phyloP scores from a whole-genome alignment of 1,284 basidiomycete genomes.

The Sphagnurus paluster region DNA sequence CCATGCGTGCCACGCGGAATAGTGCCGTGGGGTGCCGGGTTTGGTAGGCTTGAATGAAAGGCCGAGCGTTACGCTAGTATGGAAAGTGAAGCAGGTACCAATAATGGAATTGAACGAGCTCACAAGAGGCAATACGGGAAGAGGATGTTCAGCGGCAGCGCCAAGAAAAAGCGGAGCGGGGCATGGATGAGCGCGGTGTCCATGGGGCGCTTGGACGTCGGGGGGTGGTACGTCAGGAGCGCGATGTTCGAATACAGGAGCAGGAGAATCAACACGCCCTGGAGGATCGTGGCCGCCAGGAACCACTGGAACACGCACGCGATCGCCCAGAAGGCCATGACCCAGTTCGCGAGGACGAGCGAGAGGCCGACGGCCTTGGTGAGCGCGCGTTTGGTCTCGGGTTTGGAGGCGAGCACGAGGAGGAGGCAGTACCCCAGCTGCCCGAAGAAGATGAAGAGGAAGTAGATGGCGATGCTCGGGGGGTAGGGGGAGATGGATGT shows the following conservation, averaged over 20 bases:
- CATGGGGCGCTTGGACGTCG: slow-evolving; percentile 54
- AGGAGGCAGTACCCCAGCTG: slow-evolving; percentile 83
- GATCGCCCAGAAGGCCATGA: slow-evolving; percentile 83
- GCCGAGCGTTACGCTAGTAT: slow-evolving; percentile 55
- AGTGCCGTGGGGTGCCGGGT: slow-evolving; percentile 42
- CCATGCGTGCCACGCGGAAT: slow-evolving; percentile 51
- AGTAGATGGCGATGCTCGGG: slow-evolving; percentile 65
- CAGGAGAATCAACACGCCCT: slow-evolving; percentile 58
- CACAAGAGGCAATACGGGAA: slow-evolving; percentile 50
- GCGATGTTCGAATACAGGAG: slow-evolving; percentile 69
- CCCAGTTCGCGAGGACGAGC: slow-evolving; percentile 79
- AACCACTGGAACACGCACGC: slow-evolving; percentile 74
- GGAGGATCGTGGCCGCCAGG: slow-evolving; percentile 57
- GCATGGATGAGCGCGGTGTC: slow-evolving; percentile 73
- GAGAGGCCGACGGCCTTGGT: slow-evolving; percentile 78
- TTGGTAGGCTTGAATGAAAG: slow-evolving; percentile 43
- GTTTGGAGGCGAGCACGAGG: slow-evolving; percentile 67
- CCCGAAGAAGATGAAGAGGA: slow-evolving; percentile 57
- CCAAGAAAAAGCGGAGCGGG: slow-evolving; percentile 69
- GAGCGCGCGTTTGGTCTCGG: slow-evolving; percentile 77
- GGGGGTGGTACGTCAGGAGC: slow-evolving; percentile 65
- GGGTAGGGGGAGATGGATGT: slow-evolving; percentile 75
- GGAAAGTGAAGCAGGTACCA: neutral
- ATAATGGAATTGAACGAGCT: slow-evolving; percentile 18
- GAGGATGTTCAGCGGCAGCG: slow-evolving; percentile 51